Conservation (phyloP, 2,329 filamentous ascomycete genomes). For the Emmonsiellopsis sp. region DNA sequence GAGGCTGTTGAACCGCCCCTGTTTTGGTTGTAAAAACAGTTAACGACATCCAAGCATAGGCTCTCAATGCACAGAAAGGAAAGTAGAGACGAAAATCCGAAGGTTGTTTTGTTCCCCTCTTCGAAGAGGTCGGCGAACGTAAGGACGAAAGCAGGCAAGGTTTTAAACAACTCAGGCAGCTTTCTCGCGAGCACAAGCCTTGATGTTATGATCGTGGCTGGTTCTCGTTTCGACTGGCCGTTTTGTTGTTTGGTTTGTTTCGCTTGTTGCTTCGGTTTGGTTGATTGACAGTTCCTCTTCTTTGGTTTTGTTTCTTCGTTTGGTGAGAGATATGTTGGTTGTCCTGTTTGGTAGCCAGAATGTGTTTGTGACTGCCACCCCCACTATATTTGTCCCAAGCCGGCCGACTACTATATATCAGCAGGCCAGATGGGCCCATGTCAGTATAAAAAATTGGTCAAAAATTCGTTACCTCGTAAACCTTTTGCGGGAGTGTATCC, state of each 20-base stretch:
- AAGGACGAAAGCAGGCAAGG: background rate
- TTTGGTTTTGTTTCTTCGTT: background rate
- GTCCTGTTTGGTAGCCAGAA: too few relatives aligned
- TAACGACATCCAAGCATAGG: constrained; percentile 56
- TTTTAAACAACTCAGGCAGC: background rate
- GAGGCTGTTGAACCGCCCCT: constrained; percentile 59
- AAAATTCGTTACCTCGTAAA: constrained; percentile 24
- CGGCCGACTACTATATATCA: background rate
- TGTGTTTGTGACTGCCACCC: too few relatives aligned
- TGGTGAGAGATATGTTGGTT: background rate
- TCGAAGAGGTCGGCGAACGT: constrained; percentile 12
- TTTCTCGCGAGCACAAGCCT: constrained; percentile 30
- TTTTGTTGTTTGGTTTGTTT: constrained; percentile 16
- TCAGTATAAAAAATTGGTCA: background rate
- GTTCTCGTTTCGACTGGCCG: constrained; percentile 14
- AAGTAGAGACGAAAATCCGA: background rate
- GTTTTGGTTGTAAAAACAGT: constrained; percentile 80
- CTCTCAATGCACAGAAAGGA: constrained; percentile 47
- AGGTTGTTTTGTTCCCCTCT: constrained; percentile 3
- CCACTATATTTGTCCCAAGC: background rate
- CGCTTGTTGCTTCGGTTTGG: background rate
- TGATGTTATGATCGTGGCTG: constrained; percentile 66
- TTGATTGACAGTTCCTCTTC: background rate
- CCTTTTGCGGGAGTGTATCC: background rate
- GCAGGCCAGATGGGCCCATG: background rate